Evolutionary conservation across 1,139 yeast species (phyloP).

Genomic region (Debaryomycetaceae sp.): DNA sequence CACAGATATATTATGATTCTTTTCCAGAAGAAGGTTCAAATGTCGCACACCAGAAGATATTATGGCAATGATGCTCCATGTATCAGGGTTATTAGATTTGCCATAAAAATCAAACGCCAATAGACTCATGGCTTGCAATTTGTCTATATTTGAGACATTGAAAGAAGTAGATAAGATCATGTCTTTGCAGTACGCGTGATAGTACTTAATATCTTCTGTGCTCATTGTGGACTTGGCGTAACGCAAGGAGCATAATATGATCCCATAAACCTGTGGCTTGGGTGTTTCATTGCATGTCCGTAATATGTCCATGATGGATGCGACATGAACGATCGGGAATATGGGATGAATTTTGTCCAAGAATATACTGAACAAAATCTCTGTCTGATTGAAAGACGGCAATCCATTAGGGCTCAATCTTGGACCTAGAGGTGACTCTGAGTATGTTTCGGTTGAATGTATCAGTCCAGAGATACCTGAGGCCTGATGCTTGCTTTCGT

Average conservation of each 20-base stretch:
- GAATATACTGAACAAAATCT: constrained; percentile 10
- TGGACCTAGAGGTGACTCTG: background rate
- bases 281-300: background rate
- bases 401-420: background rate
- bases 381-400: constrained; percentile 9
- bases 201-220: constrained; percentile 5
- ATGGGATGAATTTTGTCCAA: constrained; percentile 12
- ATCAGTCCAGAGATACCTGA: background rate
- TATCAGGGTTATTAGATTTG: constrained; percentile 20
- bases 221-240: background rate
- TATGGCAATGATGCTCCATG: constrained; percentile 21
- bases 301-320: background rate
- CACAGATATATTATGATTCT: background rate
- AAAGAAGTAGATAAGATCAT: constrained; percentile 17
- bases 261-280: constrained; percentile 7
- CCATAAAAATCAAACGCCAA: constrained; percentile 23
- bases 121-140: constrained; percentile 21
- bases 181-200: constrained; percentile 9
- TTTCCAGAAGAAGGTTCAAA: constrained; percentile 1
- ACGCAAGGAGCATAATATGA: constrained; percentile 7
- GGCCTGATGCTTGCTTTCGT: background rate
- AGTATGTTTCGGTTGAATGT: background rate
- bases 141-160: constrained; percentile 17
- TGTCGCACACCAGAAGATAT: constrained; percentile 5
- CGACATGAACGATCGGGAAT: constrained; percentile 10